phyloP scores from a whole-genome alignment of 192 early-diverging fungal genomes.

The Coemansia sp. region DNA sequence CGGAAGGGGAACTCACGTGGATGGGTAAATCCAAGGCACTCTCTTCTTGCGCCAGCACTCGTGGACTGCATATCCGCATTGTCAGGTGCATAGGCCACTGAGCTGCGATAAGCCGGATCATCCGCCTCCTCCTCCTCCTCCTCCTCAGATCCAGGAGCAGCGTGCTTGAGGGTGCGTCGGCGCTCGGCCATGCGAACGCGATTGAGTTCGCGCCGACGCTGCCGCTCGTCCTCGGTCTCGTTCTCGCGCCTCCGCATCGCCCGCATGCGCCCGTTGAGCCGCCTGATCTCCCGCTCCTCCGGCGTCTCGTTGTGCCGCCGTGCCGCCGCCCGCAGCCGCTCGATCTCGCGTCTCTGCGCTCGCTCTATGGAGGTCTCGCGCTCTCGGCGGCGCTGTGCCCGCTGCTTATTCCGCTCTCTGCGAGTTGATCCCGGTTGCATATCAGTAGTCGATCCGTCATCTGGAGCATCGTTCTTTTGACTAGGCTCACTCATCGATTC shows the following conservation, averaged over 20 bases:
- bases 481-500: background rate
- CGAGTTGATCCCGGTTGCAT: background rate
- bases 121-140: background rate
- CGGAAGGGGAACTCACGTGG: background rate
- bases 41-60: background rate
- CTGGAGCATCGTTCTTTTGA: background rate
- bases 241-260: conserved; percentile 22
- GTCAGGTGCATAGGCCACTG: background rate
- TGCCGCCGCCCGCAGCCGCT: conserved; percentile 16
- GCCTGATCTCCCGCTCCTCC: conserved; percentile 12
- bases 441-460: background rate
- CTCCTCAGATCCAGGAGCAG: background rate
- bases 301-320: conserved; percentile 23
- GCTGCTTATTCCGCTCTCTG: conserved; percentile 22
- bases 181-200: conserved; percentile 32
- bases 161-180: background rate
- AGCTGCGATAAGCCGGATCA: background rate
- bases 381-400: conserved; percentile 15
- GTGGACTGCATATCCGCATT: background rate
- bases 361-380: conserved; percentile 27
- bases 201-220: conserved; percentile 15
- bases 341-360: conserved; percentile 14
- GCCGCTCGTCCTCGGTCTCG: conserved; percentile 32
- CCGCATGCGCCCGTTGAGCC: conserved; percentile 16
- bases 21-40: background rate